Evolutionary conservation across 1,284 basidiomycete genomes (phyloP).

Genomic region (Ganoderma multipileum): DNA sequence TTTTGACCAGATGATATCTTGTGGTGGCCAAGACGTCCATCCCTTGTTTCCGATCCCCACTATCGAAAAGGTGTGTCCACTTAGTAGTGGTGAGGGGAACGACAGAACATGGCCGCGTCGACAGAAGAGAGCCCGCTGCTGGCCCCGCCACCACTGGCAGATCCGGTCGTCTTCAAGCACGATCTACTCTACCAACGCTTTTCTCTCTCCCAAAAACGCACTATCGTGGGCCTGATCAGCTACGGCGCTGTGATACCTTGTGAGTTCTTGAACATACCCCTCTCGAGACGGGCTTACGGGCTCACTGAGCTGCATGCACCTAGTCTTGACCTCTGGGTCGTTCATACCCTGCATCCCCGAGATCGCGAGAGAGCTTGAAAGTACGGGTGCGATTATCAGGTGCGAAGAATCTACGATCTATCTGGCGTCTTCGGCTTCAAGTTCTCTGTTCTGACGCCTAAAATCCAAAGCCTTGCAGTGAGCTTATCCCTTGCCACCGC

Average conservation of each 20-base stretch:
- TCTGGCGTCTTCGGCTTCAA: neutral
- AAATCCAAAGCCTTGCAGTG: conserved; percentile 46
- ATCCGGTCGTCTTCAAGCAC: conserved; percentile 28
- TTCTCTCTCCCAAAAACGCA: conserved; percentile 45
- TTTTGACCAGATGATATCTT: too few relatives aligned
- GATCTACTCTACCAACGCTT: conserved; percentile 34
- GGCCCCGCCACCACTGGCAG: conserved; percentile 11
- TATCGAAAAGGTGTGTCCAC: too few relatives aligned
- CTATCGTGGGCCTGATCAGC: conserved; percentile 59
- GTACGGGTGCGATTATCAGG: conserved; percentile 63
- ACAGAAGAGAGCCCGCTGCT: conserved; percentile 33
- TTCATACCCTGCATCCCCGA: conserved; percentile 76
- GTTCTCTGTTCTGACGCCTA: neutral
- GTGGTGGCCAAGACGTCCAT: too few relatives aligned
- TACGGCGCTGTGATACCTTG: conserved; percentile 58
- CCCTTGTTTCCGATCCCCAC: too few relatives aligned
- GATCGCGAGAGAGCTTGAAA: conserved; percentile 65
- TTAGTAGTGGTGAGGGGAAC: too few relatives aligned
- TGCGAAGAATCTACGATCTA: conserved; percentile 37
- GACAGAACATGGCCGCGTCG: conserved; percentile 14
- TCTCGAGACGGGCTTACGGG: neutral
- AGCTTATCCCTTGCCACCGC: conserved; percentile 52
- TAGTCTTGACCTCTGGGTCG: conserved; percentile 72
- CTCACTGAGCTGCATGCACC: neutral
- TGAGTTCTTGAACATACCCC: conserved; percentile 38